Conservation (phyloP, 2,329 filamentous ascomycete genomes). For the Sordariomycetes sp. region DNA sequence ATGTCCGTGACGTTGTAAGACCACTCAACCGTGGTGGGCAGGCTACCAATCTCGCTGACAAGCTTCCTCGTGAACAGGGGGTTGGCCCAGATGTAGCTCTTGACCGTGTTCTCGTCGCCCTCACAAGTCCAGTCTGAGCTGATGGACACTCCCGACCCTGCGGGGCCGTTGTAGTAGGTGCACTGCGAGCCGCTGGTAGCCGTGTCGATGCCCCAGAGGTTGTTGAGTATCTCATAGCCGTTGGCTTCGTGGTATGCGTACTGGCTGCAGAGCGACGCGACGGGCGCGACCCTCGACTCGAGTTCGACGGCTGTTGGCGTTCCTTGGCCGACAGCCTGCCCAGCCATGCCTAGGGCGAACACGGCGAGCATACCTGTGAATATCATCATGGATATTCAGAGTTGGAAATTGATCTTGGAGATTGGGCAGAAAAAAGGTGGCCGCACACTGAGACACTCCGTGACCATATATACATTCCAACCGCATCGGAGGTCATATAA, state of each 20-base stretch:
- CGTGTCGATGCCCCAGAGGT: constrained; percentile 26
- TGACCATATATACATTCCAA: too few species aligned
- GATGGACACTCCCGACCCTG: constrained; percentile 24
- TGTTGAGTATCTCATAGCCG: constrained; percentile 23
- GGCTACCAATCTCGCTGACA: constrained; percentile 19
- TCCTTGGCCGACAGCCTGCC: too few species aligned
- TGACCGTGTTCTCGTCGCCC: constrained; percentile 26
- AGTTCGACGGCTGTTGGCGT: too few species aligned
- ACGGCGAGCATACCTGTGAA: too few species aligned
- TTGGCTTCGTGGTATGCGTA: constrained; percentile 11
- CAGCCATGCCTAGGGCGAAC: too few species aligned
- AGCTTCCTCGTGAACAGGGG: constrained; percentile 12
- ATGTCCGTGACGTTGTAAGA: constrained; percentile 17
- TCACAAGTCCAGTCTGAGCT: constrained; percentile 29
- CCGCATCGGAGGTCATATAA: too few species aligned
- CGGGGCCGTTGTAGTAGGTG: constrained; percentile 24
- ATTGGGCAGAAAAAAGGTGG: too few species aligned
- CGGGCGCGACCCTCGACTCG: too few species aligned
- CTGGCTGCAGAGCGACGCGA: constrained; percentile 14
- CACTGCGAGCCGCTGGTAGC: constrained; percentile 28
- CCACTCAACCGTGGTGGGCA: constrained; percentile 23
- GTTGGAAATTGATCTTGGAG: too few species aligned
- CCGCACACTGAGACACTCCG: too few species aligned
- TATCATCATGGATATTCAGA: too few species aligned
- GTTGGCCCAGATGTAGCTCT: constrained; percentile 25